These are phyloP conservation scores for Phyllosticta capitalensis DNA, from an alignment of 2,329 filamentous ascomycete species.

Conservation along the genomic window DNA sequence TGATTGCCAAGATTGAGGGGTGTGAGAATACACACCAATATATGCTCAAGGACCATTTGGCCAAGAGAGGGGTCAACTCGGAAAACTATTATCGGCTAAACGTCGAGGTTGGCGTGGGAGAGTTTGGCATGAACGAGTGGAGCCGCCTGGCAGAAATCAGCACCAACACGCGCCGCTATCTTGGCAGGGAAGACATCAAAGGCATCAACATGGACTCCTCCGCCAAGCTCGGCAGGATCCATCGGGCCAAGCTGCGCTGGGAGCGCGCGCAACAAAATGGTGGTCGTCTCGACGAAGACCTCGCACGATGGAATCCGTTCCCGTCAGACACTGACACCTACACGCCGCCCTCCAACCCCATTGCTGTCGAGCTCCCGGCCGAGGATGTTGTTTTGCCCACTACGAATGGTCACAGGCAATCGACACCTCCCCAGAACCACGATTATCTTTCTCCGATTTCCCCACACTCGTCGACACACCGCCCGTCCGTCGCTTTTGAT, in stretches of 20 bases:
- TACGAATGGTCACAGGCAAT: background rate
- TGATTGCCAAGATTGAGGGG: slow-evolving; percentile 89
- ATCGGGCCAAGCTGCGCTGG: slow-evolving; percentile 62
- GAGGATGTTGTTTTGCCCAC: slow-evolving; percentile 36
- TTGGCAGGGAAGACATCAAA: slow-evolving; percentile 64
- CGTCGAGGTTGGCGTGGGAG: slow-evolving; percentile 88
- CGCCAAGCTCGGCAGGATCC: slow-evolving; percentile 72
- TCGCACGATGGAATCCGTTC: background rate
- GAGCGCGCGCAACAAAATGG: slow-evolving; percentile 37
- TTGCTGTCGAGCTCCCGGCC: slow-evolving; percentile 51
- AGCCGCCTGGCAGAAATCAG: slow-evolving; percentile 87
- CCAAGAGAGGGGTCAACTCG: slow-evolving; percentile 66
- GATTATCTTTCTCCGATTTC: slow-evolving; percentile 37
- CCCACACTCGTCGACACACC: slow-evolving; percentile 22
- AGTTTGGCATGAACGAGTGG: slow-evolving; percentile 99
- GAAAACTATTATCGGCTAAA: slow-evolving; percentile 97
- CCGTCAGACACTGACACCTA: slow-evolving; percentile 26
- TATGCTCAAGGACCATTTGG: slow-evolving; percentile 71
- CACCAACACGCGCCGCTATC: slow-evolving; percentile 78
- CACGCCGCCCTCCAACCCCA: slow-evolving; percentile 35
- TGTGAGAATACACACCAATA: slow-evolving; percentile 84
- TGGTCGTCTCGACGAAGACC: background rate
- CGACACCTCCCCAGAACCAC: slow-evolving; percentile 15
- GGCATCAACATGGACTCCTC: slow-evolving; percentile 67
- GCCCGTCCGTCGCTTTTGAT: slow-evolving; percentile 19